Base-by-base conservation (phyloP, 164 flowering plant genomes). In the Magnolia sinica region DNA sequence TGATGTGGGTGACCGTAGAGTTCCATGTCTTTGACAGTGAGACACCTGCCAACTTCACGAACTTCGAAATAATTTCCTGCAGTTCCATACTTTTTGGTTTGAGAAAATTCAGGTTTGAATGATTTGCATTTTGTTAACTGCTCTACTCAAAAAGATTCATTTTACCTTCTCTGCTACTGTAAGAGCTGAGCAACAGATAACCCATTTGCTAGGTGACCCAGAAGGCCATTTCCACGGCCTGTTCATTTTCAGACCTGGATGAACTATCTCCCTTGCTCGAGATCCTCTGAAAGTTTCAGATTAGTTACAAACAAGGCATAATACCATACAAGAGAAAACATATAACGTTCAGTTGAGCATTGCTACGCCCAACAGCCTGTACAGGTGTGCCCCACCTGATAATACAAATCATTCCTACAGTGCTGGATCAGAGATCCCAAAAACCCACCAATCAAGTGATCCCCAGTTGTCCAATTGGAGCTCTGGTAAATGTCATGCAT, bases 101-200 rank as follows among this genome's bases (percentile, higher is more conserved):
- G 50, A 29, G 58, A 74, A 55, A 64, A 13, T 52, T 65, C 13
- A 19, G 50, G 67, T 16, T 27, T 52, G 13, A 22, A 22, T 50
- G n/a, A 29, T 24, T 72, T 37, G 8, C 49, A 79, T 59, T 37
- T 20, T 71, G 9, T 14, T 20, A 45, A 8, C 63, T 31, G 63
- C 24, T 61, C 3, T 16, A 27, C 20, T 13, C 14, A 67, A 67
- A 29, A 72, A 6, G 51, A 8, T 24, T 58, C 8, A 70, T 23
- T 9, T 80, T 89, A 91, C 99, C 96, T 83, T 91, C 83, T 95
- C 98, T 55, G 22, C 80, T 64, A 5, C 64, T 31, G 91, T 82
- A 70, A 94, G 91, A 81, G 89, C 90, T 70, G 99, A 96, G 82
- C 97, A 91, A 81, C 96, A 94, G 23, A 96, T 79, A 73, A 91